Evolutionary conservation across 768 basidiomycete species (phyloP).

Genomic region (Boletus sensibilis): DNA sequence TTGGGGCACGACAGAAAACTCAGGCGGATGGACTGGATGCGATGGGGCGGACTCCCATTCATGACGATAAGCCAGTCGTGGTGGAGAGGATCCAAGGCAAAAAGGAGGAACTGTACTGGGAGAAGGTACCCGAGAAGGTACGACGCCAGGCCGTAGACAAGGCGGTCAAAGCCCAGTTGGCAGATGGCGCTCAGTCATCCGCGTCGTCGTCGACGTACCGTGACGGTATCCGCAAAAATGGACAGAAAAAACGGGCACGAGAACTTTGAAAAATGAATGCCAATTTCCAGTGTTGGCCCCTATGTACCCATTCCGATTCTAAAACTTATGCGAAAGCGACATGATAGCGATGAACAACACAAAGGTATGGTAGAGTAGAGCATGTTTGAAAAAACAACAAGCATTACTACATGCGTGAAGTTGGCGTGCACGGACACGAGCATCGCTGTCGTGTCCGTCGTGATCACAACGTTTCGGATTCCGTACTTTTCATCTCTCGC

Average conservation of each 20-base stretch:
- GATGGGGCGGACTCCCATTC: constrained; percentile 34
- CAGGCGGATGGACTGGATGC: constrained; percentile 60
- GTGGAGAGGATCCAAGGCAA: constrained; percentile 61
- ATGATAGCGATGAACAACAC: constrained; percentile 2
- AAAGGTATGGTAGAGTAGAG: background rate
- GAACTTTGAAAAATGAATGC: background rate
- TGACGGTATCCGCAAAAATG: background rate
- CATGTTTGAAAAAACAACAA: background rate
- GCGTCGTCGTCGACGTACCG: background rate
- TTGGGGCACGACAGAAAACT: constrained; percentile 34
- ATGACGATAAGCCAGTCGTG: constrained; percentile 33
- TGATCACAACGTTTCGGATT: background rate
- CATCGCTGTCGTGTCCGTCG: background rate
- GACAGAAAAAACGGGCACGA: constrained; percentile 20
- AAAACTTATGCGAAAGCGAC: background rate
- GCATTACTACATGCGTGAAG: background rate
- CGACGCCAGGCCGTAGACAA: constrained; percentile 58
- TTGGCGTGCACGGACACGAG: background rate
- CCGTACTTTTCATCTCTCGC: constrained; percentile 12
- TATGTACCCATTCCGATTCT: background rate
- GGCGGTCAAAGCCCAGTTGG: constrained; percentile 23
- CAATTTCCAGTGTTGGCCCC: background rate
- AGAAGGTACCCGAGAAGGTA: constrained; percentile 74
- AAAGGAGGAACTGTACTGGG: constrained; percentile 75
- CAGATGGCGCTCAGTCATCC: background rate